Evolutionary conservation across 2,329 filamentous ascomycete species (phyloP).

Genomic region (Talaromyces marneffei): DNA sequence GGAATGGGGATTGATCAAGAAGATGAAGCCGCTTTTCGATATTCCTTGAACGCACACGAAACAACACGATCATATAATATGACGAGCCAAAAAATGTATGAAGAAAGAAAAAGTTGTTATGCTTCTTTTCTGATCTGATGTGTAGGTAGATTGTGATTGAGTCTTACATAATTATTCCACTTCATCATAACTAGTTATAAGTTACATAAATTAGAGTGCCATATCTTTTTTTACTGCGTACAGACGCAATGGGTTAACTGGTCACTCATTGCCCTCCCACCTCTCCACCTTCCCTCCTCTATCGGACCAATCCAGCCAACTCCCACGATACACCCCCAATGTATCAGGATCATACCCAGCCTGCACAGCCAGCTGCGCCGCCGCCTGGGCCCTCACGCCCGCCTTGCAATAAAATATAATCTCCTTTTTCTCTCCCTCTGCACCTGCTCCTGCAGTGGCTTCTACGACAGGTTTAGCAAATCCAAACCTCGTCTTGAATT

Average conservation of each 20-base stretch:
- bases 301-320: slow-evolving; percentile 69
- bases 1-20: slow-evolving; percentile 91
- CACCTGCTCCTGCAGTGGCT: slow-evolving; percentile 8
- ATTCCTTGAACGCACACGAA: slow-evolving; percentile 53
- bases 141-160: slow-evolving; percentile 9
- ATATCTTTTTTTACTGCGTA: no score
- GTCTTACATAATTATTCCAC: background rate
- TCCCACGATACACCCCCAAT: slow-evolving; percentile 46
- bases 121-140: slow-evolving; percentile 2
- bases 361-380: slow-evolving; percentile 68
- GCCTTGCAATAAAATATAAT: slow-evolving; percentile 91
- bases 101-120: background rate
- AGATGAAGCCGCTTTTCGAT: slow-evolving; percentile 92
- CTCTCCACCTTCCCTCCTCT: slow-evolving; percentile 60
- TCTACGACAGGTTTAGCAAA: slow-evolving; percentile 57
- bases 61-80: slow-evolving; percentile 1
- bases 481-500: slow-evolving; percentile 78
- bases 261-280: slow-evolving; percentile 32
- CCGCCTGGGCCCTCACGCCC: slow-evolving; percentile 73
- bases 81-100: background rate
- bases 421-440: slow-evolving; percentile 21
- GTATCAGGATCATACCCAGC: slow-evolving; percentile 68
- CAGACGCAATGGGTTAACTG: no score
- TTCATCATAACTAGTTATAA: background rate
- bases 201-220: no score